These are phyloP conservation scores for Colletotrichum cereale DNA, from an alignment of 2,329 filamentous ascomycete genomes.

Conservation along the genomic window DNA sequence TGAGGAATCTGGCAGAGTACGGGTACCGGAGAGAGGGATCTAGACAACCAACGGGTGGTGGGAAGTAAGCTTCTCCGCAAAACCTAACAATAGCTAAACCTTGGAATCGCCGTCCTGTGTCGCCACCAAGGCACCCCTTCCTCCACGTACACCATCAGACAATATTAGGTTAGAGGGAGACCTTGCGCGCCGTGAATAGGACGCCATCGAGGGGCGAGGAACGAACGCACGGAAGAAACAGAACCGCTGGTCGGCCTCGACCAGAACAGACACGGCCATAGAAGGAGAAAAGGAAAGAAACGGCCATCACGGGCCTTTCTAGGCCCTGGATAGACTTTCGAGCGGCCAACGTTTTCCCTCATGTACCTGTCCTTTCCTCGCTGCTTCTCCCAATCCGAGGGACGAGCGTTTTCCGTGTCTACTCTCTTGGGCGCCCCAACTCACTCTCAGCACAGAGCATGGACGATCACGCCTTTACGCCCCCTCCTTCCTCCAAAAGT, in stretches of 20 bases:
- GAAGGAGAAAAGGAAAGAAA: conserved; percentile 17
- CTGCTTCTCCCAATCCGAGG: background rate
- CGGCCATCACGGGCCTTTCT: conserved; percentile 24
- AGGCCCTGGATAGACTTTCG: conserved; percentile 14
- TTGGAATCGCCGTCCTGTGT: background rate
- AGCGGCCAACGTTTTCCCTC: conserved; percentile 1
- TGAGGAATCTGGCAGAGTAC: background rate
- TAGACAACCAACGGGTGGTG: background rate
- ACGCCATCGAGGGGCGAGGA: background rate
- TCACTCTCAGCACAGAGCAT: conserved; percentile 3
- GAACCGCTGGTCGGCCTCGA: conserved; percentile 5
- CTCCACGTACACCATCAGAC: background rate
- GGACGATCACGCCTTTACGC: background rate
- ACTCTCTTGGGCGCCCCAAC: background rate
- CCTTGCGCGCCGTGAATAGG: background rate
- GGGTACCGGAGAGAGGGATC: background rate
- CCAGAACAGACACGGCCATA: conserved; percentile 14
- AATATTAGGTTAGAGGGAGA: background rate
- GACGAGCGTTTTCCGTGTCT: conserved; percentile 1
- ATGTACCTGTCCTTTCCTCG: background rate
- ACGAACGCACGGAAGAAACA: conserved; percentile 5
- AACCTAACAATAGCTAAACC: conserved; percentile 25
- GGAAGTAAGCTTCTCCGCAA: conserved; percentile 20
- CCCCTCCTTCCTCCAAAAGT: background rate
- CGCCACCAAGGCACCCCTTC: background rate